Evolutionary conservation across 805 yeast genomes (phyloP).

Genomic region (Maudiozyma saulgeensis): DNA sequence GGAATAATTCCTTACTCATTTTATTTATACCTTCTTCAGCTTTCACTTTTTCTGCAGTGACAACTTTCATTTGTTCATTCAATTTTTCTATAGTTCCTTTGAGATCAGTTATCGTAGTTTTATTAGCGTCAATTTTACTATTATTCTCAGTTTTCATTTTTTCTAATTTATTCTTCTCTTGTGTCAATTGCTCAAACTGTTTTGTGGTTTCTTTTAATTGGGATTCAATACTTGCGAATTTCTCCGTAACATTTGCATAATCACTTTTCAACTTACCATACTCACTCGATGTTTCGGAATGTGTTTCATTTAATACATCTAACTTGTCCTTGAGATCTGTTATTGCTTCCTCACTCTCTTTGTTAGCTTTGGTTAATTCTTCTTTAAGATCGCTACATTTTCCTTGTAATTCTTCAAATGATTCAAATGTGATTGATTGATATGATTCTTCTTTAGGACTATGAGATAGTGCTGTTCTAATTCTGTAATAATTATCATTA

Average conservation of each 20-base stretch:
- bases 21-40: conserved; percentile 86
- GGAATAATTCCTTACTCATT: conserved; percentile 75
- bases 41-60: conserved; percentile 38
- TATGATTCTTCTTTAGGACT: conserved; percentile 70
- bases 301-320: conserved; percentile 10
- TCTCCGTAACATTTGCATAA: conserved; percentile 7
- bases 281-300: conserved; percentile 3
- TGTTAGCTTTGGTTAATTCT: conserved; percentile 26
- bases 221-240: conserved; percentile 5
- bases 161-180: conserved; percentile 17
- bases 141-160: conserved; percentile 27
- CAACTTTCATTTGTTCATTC: conserved; percentile 20
- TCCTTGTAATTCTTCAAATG: conserved; percentile 33
- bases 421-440: conserved; percentile 51
- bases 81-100: conserved; percentile 16
- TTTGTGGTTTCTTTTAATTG: conserved; percentile 4
- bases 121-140: conserved; percentile 28
- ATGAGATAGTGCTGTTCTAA: conserved; percentile 59
- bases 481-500: conserved; percentile 59
- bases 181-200: conserved; percentile 13
- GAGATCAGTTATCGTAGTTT: conserved; percentile 8
- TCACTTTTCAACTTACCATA: conserved; percentile 1
- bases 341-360: conserved; percentile 16
- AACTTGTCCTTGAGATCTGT: conserved; percentile 14
- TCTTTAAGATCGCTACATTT: conserved; percentile 29